These are phyloP conservation scores for Neurospora tetrasperma DNA, from an alignment of 495 filamentous ascomycete genomes.

Conservation along the genomic window DNA sequence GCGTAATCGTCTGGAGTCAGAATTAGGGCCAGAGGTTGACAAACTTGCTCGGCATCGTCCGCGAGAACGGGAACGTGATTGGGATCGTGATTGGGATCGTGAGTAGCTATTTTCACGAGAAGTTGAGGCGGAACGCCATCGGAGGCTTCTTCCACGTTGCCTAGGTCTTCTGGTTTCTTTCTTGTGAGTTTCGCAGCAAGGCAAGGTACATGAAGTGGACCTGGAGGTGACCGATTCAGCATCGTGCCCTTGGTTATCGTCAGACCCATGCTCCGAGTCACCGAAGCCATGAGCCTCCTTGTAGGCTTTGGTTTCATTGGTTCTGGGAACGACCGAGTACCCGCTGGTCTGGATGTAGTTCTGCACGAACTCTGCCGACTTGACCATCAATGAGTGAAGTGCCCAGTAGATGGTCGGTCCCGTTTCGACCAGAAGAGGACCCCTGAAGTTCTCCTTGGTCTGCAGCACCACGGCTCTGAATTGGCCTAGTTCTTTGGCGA, in stretches of 20 bases:
- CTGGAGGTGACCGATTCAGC: constrained; percentile 11
- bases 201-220: constrained; percentile 1
- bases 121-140: constrained; percentile 11
- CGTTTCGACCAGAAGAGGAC: constrained; percentile 21
- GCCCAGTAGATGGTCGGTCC: constrained; percentile 12
- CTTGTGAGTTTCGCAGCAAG: neutral
- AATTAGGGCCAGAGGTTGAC: neutral
- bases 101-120: constrained; percentile 7
- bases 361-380: constrained; percentile 29
- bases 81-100: constrained; percentile 13
- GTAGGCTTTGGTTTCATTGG: constrained; percentile 6
- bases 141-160: neutral
- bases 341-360: constrained; percentile 28
- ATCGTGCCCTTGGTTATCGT: constrained; percentile 9
- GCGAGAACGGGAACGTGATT: constrained; percentile 15
- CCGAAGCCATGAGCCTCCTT: neutral
- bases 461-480: constrained; percentile 26
- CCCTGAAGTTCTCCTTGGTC: constrained; percentile 18
- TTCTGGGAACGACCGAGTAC: constrained; percentile 16
- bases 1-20: neutral
- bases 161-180: constrained; percentile 4
- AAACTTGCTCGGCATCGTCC: constrained; percentile 2
- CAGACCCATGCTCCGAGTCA: neutral
- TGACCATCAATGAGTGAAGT: constrained; percentile 22
- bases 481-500: constrained; percentile 21